phyloP scores from a whole-genome alignment of 139 green algal genomes.

The Deuterostichococcus epilithicus region DNA sequence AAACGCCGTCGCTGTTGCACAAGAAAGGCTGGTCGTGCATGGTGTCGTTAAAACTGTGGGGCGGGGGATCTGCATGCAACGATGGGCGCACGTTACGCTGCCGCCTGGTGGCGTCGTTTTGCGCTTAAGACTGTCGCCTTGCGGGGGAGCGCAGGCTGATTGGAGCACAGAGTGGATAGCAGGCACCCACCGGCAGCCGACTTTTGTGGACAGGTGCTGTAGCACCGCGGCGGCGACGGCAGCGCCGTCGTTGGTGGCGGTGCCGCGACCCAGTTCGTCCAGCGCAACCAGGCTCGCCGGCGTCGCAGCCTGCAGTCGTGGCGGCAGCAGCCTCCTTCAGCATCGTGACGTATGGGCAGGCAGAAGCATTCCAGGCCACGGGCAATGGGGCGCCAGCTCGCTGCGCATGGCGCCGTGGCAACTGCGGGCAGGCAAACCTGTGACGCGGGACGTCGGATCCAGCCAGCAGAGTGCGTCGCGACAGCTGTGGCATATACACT shows the following conservation, averaged over 20 bases:
- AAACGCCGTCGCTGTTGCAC: background rate
- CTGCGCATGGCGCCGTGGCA: too few relatives aligned
- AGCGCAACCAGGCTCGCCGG: conserved; percentile 78
- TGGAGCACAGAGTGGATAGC: too few relatives aligned
- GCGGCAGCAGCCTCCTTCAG: too few relatives aligned
- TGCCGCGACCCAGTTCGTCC: conserved; percentile 96
- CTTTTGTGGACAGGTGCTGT: conserved; percentile 60
- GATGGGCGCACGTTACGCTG: too few relatives aligned
- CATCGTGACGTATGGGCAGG: too few relatives aligned
- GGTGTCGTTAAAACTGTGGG: background rate
- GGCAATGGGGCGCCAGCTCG: background rate
- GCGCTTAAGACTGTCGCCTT: too few relatives aligned
- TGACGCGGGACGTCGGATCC: too few relatives aligned
- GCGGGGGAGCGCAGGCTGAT: background rate
- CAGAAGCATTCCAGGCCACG: background rate
- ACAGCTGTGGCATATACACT: too few relatives aligned
- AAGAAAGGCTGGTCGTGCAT: background rate
- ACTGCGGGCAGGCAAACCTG: too few relatives aligned
- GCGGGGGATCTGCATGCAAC: background rate
- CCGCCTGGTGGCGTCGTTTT: too few relatives aligned
- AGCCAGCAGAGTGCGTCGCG: too few relatives aligned
- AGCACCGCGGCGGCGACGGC: conserved; percentile 93
- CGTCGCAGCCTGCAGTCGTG: conserved; percentile 13
- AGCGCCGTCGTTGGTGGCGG: conserved; percentile 90
- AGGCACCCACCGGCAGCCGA: conserved; percentile 40